A percentile compares a stretch with the other conserved stretches of the same genome.
Conservation (phyloP, 1,284 basidiomycete genomes). For the Ganoderma sinense region DNA sequence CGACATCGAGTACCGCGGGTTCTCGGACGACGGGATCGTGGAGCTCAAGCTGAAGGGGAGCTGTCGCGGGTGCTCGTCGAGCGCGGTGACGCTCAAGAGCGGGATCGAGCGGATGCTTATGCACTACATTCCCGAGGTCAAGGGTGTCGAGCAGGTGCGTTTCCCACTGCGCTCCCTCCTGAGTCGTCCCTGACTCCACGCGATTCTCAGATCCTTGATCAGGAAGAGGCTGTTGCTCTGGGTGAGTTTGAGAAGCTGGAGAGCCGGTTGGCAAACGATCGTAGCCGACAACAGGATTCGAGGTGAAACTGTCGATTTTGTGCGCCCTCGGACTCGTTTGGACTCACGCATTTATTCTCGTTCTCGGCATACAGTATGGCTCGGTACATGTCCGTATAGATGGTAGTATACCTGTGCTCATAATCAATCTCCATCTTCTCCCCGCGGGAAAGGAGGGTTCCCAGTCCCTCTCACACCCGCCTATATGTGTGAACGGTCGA, state of each 20-base stretch:
- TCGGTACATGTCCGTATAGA: constrained; percentile 70
- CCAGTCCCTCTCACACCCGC: constrained; percentile 13
- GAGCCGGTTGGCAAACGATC: constrained; percentile 65
- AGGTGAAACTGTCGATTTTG: constrained; percentile 43
- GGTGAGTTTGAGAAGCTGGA: constrained; percentile 96
- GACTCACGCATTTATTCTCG: constrained; percentile 7
- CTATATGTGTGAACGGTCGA: constrained; percentile 17
- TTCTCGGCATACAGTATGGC: constrained; percentile 60
- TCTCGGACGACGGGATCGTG: constrained; percentile 68
- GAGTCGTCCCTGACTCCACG: not conserved
- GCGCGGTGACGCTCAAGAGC: constrained; percentile 93
- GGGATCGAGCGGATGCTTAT: constrained; percentile 99
- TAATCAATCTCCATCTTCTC: not conserved
- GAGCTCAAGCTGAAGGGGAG: constrained; percentile 94
- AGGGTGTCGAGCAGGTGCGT: constrained; percentile 93
- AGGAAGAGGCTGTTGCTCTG: constrained; percentile 89
- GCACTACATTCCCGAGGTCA: constrained; percentile 99
- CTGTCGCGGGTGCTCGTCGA: constrained; percentile 93
- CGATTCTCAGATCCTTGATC: constrained; percentile 76
- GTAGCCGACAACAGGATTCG: constrained; percentile 43
- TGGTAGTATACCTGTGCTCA: constrained; percentile 8
- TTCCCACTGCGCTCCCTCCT: not conserved
- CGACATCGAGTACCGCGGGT: constrained; percentile 86
- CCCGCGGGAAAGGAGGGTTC: not conserved
- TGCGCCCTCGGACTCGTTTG: constrained; percentile 7